Evolutionary conservation across 106 monocot species (phyloP).

Genomic region (Apostasia shenzhenica): DNA sequence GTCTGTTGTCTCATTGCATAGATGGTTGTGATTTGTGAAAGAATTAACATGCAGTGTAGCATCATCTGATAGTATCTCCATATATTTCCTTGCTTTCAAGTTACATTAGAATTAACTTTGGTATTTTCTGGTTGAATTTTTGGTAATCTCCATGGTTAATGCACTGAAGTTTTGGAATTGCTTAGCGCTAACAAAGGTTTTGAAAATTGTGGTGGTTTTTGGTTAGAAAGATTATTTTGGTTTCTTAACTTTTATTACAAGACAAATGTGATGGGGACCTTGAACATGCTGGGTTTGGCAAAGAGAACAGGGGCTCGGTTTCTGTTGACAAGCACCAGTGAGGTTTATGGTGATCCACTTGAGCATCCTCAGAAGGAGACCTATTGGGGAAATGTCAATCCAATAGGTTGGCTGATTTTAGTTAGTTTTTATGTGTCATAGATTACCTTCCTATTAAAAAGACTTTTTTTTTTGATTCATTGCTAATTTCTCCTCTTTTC

Average conservation of each 20-base stretch:
- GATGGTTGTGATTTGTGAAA: no score
- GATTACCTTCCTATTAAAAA: not conserved
- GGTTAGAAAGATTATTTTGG: not conserved
- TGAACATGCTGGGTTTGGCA: constrained; percentile 84
- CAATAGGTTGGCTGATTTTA: constrained; percentile 40
- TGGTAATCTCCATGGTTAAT: no score
- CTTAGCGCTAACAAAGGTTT: no score
- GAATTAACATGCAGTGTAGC: no score
- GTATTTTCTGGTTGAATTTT: no score
- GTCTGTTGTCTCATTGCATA: no score
- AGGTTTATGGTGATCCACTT: constrained; percentile 83
- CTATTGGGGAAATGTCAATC: constrained; percentile 89
- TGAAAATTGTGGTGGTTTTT: not conserved
- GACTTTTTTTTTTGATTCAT: not conserved
- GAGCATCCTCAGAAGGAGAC: constrained; percentile 85
- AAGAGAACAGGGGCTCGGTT: constrained; percentile 82
- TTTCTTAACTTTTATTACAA: constrained; percentile 45
- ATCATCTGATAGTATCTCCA: no score
- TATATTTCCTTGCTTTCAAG: no score
- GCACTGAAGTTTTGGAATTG: no score
- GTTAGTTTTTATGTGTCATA: not conserved
- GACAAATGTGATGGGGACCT: constrained; percentile 90
- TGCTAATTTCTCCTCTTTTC: not conserved
- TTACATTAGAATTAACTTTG: no score
- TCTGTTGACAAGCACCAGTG: constrained; percentile 75